A percentile compares a stretch with the other conserved stretches of the same genome.
These are phyloP conservation scores for Sordariomycetes sp. DNA, from an alignment of 2,329 filamentous ascomycete species.

Conservation along the genomic window DNA sequence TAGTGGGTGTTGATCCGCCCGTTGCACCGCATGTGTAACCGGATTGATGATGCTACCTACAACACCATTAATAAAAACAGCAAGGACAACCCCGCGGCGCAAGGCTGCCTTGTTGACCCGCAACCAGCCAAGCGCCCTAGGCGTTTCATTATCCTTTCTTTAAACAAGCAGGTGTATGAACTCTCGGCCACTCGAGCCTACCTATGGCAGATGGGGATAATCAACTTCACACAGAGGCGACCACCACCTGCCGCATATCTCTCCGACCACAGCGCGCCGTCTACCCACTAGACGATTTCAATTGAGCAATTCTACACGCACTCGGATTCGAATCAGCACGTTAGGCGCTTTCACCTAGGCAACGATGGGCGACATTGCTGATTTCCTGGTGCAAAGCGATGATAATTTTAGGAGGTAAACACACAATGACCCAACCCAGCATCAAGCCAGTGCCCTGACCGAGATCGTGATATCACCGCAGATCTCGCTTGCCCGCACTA, in stretches of 20 bases:
- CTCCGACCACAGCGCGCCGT: not conserved
- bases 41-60: not conserved
- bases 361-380: constrained; percentile 53
- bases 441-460: not conserved
- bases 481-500: constrained; percentile 67
- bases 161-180: not conserved
- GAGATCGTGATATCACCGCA: constrained; percentile 19
- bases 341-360: not conserved
- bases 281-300: constrained; percentile 7
- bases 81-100: not conserved
- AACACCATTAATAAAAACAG: not conserved
- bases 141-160: not conserved
- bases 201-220: not conserved
- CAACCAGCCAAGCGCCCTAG: not conserved
- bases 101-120: not conserved
- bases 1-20: not conserved
- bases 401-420: constrained; percentile 44
- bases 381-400: constrained; percentile 49
- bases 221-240: not conserved
- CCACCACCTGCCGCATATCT: not conserved
- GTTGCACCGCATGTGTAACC: not conserved
- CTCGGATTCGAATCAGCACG: not conserved
- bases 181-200: not conserved
- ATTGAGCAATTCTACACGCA: constrained; percentile 7
- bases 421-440: not conserved